phyloP scores from a whole-genome alignment of 2,329 filamentous ascomycete species.

The Ophiosphaerella korrae region DNA sequence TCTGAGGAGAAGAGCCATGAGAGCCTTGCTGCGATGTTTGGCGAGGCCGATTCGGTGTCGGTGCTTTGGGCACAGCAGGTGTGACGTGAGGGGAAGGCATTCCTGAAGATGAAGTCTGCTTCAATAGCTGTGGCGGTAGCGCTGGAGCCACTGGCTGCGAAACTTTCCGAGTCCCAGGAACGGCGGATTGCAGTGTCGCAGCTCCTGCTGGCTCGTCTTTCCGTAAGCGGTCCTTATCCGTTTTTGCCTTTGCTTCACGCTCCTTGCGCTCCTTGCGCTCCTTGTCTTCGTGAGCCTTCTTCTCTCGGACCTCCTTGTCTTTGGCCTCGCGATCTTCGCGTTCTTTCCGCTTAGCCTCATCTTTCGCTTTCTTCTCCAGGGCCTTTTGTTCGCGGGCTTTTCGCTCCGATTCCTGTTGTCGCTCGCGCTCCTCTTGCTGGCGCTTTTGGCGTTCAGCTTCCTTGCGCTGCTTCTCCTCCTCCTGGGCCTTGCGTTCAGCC shows the following conservation, averaged over 20 bases:
- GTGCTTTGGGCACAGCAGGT: conserved; percentile 79
- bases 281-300: conserved; percentile 62
- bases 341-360: conserved; percentile 76
- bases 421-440: conserved; percentile 81
- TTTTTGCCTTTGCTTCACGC: conserved; percentile 60
- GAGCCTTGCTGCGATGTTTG: conserved; percentile 80
- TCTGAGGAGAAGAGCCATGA: conserved; percentile 70
- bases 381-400: conserved; percentile 81
- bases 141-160: conserved; percentile 53
- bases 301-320: conserved; percentile 78
- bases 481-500: conserved; percentile 84
- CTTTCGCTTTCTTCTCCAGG: conserved; percentile 76
- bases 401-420: conserved; percentile 82
- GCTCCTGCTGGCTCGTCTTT: conserved; percentile 49
- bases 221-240: conserved; percentile 50
- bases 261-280: conserved; percentile 67
- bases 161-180: conserved; percentile 39
- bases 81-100: conserved; percentile 83
- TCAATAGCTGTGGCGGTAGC: conserved; percentile 59
- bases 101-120: conserved; percentile 56
- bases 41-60: conserved; percentile 77
- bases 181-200: conserved; percentile 30
- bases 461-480: conserved; percentile 83
- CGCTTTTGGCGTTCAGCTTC: conserved; percentile 83
- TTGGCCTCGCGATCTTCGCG: conserved; percentile 65